Evolutionary conservation across 805 yeast species (phyloP), one percentile per base, ranked within the genome.

Genomic region (Teunomyces pallodes): DNA sequence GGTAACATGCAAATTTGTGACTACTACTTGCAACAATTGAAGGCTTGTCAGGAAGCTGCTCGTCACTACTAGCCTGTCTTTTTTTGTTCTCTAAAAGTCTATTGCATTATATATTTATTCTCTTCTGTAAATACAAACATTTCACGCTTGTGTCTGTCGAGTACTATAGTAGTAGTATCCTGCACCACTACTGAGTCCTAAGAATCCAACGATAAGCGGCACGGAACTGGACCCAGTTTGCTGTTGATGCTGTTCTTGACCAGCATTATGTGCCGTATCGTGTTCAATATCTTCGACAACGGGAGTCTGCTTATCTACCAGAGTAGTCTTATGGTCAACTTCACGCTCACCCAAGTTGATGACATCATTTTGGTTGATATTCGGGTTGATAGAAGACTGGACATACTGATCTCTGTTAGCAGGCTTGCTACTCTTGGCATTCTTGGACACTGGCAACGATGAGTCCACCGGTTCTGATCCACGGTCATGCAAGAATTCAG

Each of bases 1-100:
- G 99, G 99, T 59, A 90, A 94, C 81, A 87, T 89, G 89, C 97
- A 91, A 75, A 85, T 87, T 58, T 94, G 99, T 75, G 97, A 91
- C 65, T 94, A 81, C 82, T 94, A 94, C 75, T 79, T 94, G 74
- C 97, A 94, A 75, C 97, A 92, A 76, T 84, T 94, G 70, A 92
- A 88, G 77, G 95, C 97, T 16, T 94, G 99, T 74, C 97, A 94
- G 75, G 90, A 87, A 71, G 96, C 97, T 59, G 79, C 96, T 47
- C 81, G 84, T 56, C 88, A 81, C 60, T 91, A 87, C 69, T 91
- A 83, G 58, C 1, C 6, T 20, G 24, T 4, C 24, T 20, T 20
- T 20, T 32, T n/a, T 32, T 32, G 13, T 32, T 32, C 17, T 33
- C 8, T 24, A 10, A 28, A 17, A 10, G 38, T 32, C 30, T 38